phyloP scores from a whole-genome alignment of 2,329 filamentous ascomycete genomes.

The Ilyonectria mors-panacis region DNA sequence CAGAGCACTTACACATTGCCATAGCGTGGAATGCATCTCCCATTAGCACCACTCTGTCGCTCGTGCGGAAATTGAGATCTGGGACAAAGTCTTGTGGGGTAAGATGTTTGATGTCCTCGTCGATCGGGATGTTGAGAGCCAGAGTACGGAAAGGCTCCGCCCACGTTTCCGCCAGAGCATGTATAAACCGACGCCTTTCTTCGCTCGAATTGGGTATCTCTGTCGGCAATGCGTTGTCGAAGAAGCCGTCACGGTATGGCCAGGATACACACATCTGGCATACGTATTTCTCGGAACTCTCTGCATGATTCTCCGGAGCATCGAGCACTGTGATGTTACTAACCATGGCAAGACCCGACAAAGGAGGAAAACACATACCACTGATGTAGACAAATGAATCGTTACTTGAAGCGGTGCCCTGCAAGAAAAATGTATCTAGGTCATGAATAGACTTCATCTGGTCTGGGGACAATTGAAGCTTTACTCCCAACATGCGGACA shows the following conservation, averaged over 20 bases:
- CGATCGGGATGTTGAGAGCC: slow-evolving; percentile 56
- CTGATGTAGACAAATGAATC: slow-evolving; percentile 69
- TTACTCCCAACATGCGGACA: slow-evolving; percentile 64
- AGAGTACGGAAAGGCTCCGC: slow-evolving; percentile 64
- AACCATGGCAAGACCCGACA: neutral
- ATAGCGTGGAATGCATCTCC: slow-evolving; percentile 72
- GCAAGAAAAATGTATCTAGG: slow-evolving; percentile 69
- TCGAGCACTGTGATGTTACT: slow-evolving; percentile 59
- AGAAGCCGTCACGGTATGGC: slow-evolving; percentile 58
- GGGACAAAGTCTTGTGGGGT: slow-evolving; percentile 65
- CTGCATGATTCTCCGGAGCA: slow-evolving; percentile 59
- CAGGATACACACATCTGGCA: slow-evolving; percentile 68
- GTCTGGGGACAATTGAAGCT: slow-evolving; percentile 56
- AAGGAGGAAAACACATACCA: slow-evolving; percentile 51
- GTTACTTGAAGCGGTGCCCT: slow-evolving; percentile 66
- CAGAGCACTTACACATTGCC: slow-evolving; percentile 68
- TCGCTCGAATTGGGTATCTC: slow-evolving; percentile 57
- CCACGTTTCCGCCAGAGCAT: slow-evolving; percentile 61
- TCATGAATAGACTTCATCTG: slow-evolving; percentile 59
- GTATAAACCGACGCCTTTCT: slow-evolving; percentile 60
- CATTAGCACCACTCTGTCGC: slow-evolving; percentile 61
- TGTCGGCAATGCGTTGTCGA: slow-evolving; percentile 49
- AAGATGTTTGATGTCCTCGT: slow-evolving; percentile 61
- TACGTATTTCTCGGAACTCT: slow-evolving; percentile 55
- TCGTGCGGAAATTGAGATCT: slow-evolving; percentile 52